These are phyloP conservation scores for Trichoderma simmonsii DNA, from an alignment of 2,329 filamentous ascomycete genomes.

Conservation along the genomic window DNA sequence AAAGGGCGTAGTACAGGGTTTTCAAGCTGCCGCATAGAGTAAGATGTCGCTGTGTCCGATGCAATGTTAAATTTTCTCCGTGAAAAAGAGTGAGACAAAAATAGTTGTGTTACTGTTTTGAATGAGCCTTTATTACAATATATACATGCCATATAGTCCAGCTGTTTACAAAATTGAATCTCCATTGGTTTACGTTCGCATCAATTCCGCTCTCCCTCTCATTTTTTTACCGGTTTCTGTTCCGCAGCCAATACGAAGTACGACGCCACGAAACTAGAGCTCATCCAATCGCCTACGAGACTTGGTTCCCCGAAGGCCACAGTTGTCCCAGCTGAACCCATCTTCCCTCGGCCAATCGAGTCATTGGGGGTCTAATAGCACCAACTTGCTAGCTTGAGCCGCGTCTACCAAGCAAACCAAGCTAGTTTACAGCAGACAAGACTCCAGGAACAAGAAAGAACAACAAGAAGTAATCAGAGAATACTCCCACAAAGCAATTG, in stretches of 20 bases:
- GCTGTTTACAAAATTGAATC: neutral
- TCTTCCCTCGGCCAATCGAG: neutral
- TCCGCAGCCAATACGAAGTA: neutral
- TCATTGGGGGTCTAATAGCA: neutral
- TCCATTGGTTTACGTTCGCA: neutral
- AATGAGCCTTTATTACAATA: neutral
- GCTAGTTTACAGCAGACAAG: neutral
- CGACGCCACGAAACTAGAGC: neutral
- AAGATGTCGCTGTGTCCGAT: slow-evolving; percentile 1
- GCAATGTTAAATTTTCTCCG: neutral
- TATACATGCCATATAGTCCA: neutral
- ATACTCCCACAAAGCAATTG: neutral
- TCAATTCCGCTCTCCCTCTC: neutral
- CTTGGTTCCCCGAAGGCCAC: neutral
- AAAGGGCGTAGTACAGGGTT: neutral
- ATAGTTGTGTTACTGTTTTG: neutral
- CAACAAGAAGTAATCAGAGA: neutral
- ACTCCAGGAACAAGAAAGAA: neutral
- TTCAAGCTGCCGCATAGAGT: neutral
- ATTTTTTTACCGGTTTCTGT: neutral
- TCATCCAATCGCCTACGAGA: neutral
- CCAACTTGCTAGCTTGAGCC: neutral
- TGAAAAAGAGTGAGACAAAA: neutral
- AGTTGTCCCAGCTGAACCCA: neutral
- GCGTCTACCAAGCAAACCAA: neutral